Evolutionary conservation across 805 yeast species (phyloP), one percentile per base, ranked within the genome.

Genomic region (Kuraishia ogatae): DNA sequence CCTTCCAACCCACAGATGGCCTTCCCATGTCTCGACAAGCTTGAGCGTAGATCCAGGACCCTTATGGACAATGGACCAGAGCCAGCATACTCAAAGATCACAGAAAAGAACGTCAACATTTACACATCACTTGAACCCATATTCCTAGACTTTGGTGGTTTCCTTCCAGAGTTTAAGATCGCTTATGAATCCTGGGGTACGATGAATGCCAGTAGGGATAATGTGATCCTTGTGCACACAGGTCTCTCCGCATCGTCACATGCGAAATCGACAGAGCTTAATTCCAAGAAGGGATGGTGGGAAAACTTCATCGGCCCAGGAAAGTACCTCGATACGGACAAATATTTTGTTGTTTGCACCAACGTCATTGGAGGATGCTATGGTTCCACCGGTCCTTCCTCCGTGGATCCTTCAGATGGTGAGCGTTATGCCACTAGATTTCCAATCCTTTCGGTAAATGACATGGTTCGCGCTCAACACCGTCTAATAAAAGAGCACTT

Each of bases 141-240:
- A 1, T 81, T 81, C 57, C 76, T 90, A 17, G 97, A 92, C 65
- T 82, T 85, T 66, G 97, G 97, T 15, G 94, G 92, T 0, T 76
- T 71, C 59, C 71, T 92, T 39, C 89, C 89, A 1, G 81, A 79
- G 58, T 89, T 80, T 62, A 83, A 87, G 61, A 76, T 92, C n/a
- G 97, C 97, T 0, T 92, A 88, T 71, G 97, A 92, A 68, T 81
- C 92, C 2, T 92, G 97, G 97, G 97, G 97, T 1, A 61, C 65
- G 6, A 74, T 92, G 59, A 87, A 88, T 60, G 66, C 71, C 1
- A 78, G 74, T 50, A 81, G 73, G 58, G 80, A 87, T 21, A 92
- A 92, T 65, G 87, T 91, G 13, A 80, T 92, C 21, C 73, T 92
- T 43, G 71, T 92, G 10, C 97, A 92, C 64, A 92, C 97, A 0